These are phyloP conservation scores for Hirschioporus abietinus DNA, from an alignment of 768 basidiomycete species.

Conservation along the genomic window DNA sequence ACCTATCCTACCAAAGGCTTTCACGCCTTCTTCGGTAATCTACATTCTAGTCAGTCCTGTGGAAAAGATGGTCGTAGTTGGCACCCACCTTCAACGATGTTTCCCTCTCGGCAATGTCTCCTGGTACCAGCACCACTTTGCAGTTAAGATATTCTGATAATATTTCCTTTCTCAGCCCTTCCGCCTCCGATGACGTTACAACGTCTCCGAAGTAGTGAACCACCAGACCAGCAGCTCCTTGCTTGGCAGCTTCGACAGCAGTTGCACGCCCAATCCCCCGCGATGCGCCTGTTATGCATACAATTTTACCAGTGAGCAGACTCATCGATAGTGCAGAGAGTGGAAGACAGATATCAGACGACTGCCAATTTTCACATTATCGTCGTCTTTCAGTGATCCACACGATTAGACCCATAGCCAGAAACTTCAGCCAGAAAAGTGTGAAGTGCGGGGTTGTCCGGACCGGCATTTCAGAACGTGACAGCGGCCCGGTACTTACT, in stretches of 20 bases:
- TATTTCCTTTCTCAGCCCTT: constrained; percentile 41
- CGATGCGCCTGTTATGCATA: constrained; percentile 70
- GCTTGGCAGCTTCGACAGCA: constrained; percentile 57
- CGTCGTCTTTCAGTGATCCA: neutral
- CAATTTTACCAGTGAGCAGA: constrained; percentile 49
- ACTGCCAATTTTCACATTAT: neutral
- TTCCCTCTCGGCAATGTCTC: constrained; percentile 56
- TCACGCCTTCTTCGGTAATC: constrained; percentile 58
- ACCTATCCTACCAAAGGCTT: constrained; percentile 61
- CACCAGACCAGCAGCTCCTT: constrained; percentile 59
- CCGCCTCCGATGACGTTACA: constrained; percentile 45
- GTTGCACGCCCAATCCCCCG: constrained; percentile 70
- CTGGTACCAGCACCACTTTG: constrained; percentile 46
- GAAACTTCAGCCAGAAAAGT: neutral
- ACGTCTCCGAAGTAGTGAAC: constrained; percentile 65
- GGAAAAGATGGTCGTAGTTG: neutral
- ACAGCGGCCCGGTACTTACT: neutral
- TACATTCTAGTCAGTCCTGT: constrained; percentile 18
- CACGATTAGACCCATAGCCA: constrained; percentile 18
- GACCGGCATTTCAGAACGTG: neutral
- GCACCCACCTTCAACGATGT: constrained; percentile 49
- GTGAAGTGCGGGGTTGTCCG: constrained; percentile 2
- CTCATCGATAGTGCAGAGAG: constrained; percentile 16
- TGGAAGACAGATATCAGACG: neutral
- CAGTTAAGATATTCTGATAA: constrained; percentile 29